These are phyloP conservation scores for Streptanthus diversifolius DNA, from an alignment of 345 rosid species.

Conservation along the genomic window DNA sequence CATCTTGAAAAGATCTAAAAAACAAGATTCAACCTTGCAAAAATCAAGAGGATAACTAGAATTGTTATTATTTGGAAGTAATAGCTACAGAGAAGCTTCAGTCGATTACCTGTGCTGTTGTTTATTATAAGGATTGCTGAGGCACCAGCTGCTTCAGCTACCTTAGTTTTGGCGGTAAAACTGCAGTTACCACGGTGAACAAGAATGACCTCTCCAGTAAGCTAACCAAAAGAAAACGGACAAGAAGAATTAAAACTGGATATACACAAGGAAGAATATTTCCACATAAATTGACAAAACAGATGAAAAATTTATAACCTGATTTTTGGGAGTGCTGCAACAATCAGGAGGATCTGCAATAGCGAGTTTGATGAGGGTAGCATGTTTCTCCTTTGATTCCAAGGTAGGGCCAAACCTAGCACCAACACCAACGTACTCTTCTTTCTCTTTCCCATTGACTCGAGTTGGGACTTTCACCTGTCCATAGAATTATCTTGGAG, in stretches of 20 bases:
- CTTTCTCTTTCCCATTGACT: conserved; percentile 48
- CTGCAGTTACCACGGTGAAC: conserved; percentile 85
- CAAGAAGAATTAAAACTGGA: conserved; percentile 14
- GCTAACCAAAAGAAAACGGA: conserved; percentile 42
- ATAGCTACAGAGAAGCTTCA: not conserved
- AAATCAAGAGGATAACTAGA: conserved; percentile 6
- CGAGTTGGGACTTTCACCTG: conserved; percentile 91
- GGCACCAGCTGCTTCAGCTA: conserved; percentile 71
- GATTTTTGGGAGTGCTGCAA: conserved; percentile 52
- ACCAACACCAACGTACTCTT: conserved; percentile 88
- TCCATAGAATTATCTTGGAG: conserved; percentile 3
- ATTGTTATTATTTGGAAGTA: not conserved
- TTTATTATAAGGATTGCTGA: conserved; percentile 78
- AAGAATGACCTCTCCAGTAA: conserved; percentile 60
- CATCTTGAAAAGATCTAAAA: conserved; percentile 93
- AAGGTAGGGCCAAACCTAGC: conserved; percentile 86
- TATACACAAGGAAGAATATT: not conserved
- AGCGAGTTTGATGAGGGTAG: conserved; percentile 50
- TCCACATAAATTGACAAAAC: not conserved
- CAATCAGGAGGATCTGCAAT: conserved; percentile 81
- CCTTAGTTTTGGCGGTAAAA: conserved; percentile 67
- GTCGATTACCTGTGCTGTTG: conserved; percentile 54
- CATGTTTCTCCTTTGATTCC: conserved; percentile 83
- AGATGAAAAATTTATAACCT: conserved; percentile 44
- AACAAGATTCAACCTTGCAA: conserved; percentile 20